Conservation (phyloP, 495 filamentous ascomycete species). For the Daldinia decipiens region DNA sequence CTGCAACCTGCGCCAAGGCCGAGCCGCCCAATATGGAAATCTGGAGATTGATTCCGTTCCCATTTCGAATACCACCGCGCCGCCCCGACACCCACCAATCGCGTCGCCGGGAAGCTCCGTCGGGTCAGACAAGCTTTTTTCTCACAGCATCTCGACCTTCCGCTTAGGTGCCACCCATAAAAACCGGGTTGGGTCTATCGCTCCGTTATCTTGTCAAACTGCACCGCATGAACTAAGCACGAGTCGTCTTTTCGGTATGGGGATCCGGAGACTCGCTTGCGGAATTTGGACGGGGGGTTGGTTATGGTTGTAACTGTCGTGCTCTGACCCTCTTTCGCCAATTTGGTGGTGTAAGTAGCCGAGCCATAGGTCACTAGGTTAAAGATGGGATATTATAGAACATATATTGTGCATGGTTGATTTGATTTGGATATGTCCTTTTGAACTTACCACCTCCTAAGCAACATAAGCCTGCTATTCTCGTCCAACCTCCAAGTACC, state of each 20-base stretch:
- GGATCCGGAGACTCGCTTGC: neutral
- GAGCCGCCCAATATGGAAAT: slow-evolving; percentile 13
- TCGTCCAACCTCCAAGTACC: too few relatives aligned
- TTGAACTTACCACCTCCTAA: too few relatives aligned
- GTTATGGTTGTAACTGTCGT: neutral
- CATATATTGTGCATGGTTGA: too few relatives aligned
- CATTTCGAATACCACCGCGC: slow-evolving; percentile 6
- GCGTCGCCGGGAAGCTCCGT: neutral
- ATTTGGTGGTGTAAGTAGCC: neutral
- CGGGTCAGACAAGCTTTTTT: slow-evolving; percentile 2
- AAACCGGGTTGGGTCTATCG: neutral
- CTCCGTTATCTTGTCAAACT: neutral
- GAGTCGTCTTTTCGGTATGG: neutral
- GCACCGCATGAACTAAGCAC: neutral
- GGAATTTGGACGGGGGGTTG: neutral
- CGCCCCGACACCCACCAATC: neutral
- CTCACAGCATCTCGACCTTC: slow-evolving; percentile 5
- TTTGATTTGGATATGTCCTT: too few relatives aligned
- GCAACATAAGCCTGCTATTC: too few relatives aligned
- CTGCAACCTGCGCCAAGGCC: slow-evolving; percentile 2
- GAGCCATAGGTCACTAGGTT: neutral
- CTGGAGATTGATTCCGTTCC: slow-evolving; percentile 18
- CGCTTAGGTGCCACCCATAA: neutral
- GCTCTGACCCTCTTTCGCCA: neutral
- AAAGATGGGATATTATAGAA: neutral